A percentile compares a stretch with the other conserved stretches of the same genome.
These are phyloP conservation scores for Nothophoma quercina DNA, from an alignment of 2,329 filamentous ascomycete genomes.

Conservation along the genomic window DNA sequence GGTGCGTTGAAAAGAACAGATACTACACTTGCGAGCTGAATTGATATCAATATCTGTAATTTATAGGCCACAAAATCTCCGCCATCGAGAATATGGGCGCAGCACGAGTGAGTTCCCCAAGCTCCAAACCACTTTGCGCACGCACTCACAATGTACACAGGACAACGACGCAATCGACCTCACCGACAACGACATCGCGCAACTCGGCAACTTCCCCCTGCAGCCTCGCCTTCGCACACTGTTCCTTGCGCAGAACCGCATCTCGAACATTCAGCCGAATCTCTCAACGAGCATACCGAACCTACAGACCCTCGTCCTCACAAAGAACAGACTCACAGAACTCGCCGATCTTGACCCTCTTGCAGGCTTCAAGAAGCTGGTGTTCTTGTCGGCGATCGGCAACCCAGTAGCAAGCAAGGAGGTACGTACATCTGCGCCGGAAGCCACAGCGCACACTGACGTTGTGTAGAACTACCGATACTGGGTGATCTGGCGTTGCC, in stretches of 20 bases:
- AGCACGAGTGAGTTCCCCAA: slow-evolving; percentile 73
- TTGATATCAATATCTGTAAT: slow-evolving; percentile 75
- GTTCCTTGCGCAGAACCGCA: slow-evolving; percentile 87
- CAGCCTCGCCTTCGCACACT: slow-evolving; percentile 87
- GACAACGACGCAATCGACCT: slow-evolving; percentile 97
- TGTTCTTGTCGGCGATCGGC: slow-evolving; percentile 80
- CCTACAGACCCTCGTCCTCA: slow-evolving; percentile 80
- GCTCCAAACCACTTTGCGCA: background rate
- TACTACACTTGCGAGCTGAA: slow-evolving; percentile 89
- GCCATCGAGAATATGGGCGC: slow-evolving; percentile 97
- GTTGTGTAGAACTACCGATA: slow-evolving; percentile 79
- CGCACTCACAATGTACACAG: slow-evolving; percentile 53
- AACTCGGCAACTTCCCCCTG: slow-evolving; percentile 90
- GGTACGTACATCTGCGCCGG: slow-evolving; percentile 59
- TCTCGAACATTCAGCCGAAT: slow-evolving; percentile 79
- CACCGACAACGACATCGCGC: slow-evolving; percentile 95
- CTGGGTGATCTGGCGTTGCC: slow-evolving; percentile 89
- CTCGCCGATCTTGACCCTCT: slow-evolving; percentile 88
- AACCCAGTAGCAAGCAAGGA: slow-evolving; percentile 94
- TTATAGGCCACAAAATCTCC: slow-evolving; percentile 95
- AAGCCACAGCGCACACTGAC: background rate
- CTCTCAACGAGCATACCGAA: slow-evolving; percentile 80
- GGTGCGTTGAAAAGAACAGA: slow-evolving; percentile 98
- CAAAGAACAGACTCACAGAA: slow-evolving; percentile 82
- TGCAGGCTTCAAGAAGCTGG: slow-evolving; percentile 71